These are phyloP conservation scores for Celoporthe dispersa DNA, from an alignment of 2,329 filamentous ascomycete genomes.

Conservation along the genomic window DNA sequence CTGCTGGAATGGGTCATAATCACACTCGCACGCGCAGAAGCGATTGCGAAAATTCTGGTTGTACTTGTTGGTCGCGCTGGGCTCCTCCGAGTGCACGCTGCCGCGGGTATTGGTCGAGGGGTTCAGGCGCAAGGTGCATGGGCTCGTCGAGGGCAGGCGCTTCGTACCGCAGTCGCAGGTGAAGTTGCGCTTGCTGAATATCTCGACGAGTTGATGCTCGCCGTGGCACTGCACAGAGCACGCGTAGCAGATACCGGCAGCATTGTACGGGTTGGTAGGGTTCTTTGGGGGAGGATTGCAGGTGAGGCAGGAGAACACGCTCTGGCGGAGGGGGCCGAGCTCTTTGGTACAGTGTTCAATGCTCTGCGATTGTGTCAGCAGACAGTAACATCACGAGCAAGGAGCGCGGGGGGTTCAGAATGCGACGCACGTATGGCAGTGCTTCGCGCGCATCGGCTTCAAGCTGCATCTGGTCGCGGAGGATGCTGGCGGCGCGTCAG, in stretches of 20 bases:
- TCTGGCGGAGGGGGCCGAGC: constrained; percentile 87
- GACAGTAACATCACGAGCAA: neutral
- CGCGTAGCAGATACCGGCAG: constrained; percentile 91
- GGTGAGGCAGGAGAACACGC: constrained; percentile 88
- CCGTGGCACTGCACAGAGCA: constrained; percentile 97
- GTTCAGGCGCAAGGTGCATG: constrained; percentile 78
- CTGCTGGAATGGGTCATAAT: constrained; percentile 87
- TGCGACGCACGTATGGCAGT: constrained; percentile 76
- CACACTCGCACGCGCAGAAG: constrained; percentile 87
- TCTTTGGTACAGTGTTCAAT: constrained; percentile 91
- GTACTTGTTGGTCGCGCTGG: constrained; percentile 79
- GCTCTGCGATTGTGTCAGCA: constrained; percentile 59
- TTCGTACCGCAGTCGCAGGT: constrained; percentile 95
- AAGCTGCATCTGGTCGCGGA: constrained; percentile 84
- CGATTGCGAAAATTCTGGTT: constrained; percentile 94
- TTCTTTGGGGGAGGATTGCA: constrained; percentile 81
- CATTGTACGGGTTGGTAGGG: constrained; percentile 64
- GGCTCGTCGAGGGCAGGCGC: constrained; percentile 69
- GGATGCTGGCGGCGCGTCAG: constrained; percentile 63
- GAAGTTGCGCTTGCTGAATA: constrained; percentile 95
- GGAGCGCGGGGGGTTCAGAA: neutral
- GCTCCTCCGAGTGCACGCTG: constrained; percentile 74
- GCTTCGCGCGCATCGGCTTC: constrained; percentile 95
- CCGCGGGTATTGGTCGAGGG: constrained; percentile 75
- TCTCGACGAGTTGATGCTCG: constrained; percentile 91